Base-by-base conservation (phyloP, 169 alveolate species). In the Theileria equi region DNA sequence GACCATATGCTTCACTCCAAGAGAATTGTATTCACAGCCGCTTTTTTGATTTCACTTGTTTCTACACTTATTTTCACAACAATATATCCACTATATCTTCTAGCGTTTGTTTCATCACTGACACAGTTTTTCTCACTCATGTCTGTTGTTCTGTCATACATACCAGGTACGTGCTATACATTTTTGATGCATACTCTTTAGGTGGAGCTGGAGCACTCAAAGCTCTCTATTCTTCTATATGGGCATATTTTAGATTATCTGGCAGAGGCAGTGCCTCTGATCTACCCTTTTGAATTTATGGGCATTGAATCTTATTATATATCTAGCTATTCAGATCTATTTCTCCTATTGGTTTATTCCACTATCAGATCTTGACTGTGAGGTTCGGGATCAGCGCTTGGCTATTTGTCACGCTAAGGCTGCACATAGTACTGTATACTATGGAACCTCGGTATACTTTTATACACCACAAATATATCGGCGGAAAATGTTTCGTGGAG, bases 181-280 rank as follows among this genome's bases (percentile, higher is more conserved):
- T 16, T n/a, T 16, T 54, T 31, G 5, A 54, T 54, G 13, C 17
- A 21, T 11, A 45, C 7, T 23, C 19, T 44, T 5, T 62, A 74
- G 84, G 84, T 35, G 86, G 86, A 8, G 86, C 81, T 21, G 81
- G 81, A 0, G 86, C 86, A n/a, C 77, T 77, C 25, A 77, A 77
- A 31, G 25, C 64, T 41, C 47, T 77, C 64, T 77, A 77, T 44
- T 57, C 81, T 19, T 57, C 81, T 6, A 5, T 67, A 21, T 77
- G 86, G 86, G 55, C 69, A 16, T 74, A 60, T 40, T 54, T 74
- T 1, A 74, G 35, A 62, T n/a, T n/a, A n/a, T n/a, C n/a, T n/a
- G 77, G 71, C 43, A 43, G 55, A 69, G 43, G 38, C 44, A 63
- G 65, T 23, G 28, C 28, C 6, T 43, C 55, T n/a, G 76, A 36